phyloP scores from a whole-genome alignment of 2,329 filamentous ascomycete species.

The Falciphora oryzae region DNA sequence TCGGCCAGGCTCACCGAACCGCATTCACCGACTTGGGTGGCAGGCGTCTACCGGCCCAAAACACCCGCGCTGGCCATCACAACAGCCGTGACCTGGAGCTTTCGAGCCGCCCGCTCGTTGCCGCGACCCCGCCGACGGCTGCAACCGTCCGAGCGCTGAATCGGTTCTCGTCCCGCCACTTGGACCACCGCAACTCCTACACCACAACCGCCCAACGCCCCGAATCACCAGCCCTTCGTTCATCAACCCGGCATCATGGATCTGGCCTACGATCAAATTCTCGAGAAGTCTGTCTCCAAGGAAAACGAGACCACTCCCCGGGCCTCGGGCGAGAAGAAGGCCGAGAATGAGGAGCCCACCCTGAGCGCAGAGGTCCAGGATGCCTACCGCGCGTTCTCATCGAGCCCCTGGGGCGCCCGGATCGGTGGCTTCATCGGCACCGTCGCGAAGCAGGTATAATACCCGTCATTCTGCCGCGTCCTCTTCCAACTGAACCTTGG shows the following conservation, averaged over 20 bases:
- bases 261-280: constrained; percentile 94
- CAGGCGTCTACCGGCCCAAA: neutral
- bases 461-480: neutral
- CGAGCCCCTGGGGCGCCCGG: constrained; percentile 83
- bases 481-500: neutral
- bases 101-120: neutral
- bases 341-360: constrained; percentile 32
- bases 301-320: constrained; percentile 33
- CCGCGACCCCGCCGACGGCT: neutral
- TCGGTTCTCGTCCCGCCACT: neutral
- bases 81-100: neutral
- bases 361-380: constrained; percentile 89
- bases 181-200: neutral
- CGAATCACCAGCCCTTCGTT: neutral
- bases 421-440: constrained; percentile 85
- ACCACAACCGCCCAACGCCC: neutral
- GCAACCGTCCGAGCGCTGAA: neutral
- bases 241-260: constrained; percentile 59
- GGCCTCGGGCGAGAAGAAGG: constrained; percentile 29
- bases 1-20: neutral
- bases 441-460: constrained; percentile 82
- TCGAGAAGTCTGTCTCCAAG: constrained; percentile 69
- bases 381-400: constrained; percentile 88
- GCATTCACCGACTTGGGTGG: neutral
- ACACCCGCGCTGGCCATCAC: neutral